A percentile compares a stretch with the other conserved stretches of the same genome.
Evolutionary conservation across 2,329 filamentous ascomycete genomes (phyloP).

Genomic region (Setomelanomma holmii): DNA sequence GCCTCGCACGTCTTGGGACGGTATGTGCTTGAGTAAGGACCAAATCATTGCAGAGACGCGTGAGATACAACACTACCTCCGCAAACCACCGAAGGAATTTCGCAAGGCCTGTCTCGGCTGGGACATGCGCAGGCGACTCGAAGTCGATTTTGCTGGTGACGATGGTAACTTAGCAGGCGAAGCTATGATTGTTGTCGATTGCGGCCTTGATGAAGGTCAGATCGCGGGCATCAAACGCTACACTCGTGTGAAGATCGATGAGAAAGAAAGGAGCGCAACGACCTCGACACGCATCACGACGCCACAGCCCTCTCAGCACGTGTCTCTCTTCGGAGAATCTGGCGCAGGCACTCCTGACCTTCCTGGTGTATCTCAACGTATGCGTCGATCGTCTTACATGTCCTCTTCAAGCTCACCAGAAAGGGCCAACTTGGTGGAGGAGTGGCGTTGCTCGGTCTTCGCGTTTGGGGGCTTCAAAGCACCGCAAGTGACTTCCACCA

Average conservation of each 20-base stretch:
- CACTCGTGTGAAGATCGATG: conserved; percentile 60
- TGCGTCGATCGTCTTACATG: conserved; percentile 41
- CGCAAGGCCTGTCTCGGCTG: conserved; percentile 79
- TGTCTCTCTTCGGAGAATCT: conserved; percentile 61
- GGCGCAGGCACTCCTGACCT: conserved; percentile 35
- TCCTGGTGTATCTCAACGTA: conserved; percentile 21
- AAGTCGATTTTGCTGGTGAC: conserved; percentile 88
- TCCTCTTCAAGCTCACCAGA: conserved; percentile 49
- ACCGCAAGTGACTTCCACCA: conserved; percentile 71
- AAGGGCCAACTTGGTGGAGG: conserved; percentile 55
- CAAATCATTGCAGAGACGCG: conserved; percentile 78
- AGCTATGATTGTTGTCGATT: conserved; percentile 74
- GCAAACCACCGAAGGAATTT: conserved; percentile 78
- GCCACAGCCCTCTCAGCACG: conserved; percentile 21
- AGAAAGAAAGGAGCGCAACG: conserved; percentile 30
- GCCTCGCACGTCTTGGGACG: conserved; percentile 77
- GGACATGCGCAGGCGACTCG: conserved; percentile 87
- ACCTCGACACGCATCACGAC: conserved; percentile 23
- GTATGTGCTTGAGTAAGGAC: conserved; percentile 72
- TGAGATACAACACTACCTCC: conserved; percentile 80
- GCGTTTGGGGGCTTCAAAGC: conserved; percentile 66
- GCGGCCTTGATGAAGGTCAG: conserved; percentile 69
- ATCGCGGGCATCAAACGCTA: conserved; percentile 63
- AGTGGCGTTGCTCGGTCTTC: conserved; percentile 72
- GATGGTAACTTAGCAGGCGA: conserved; percentile 81